phyloP scores from a whole-genome alignment of 441 rosid species.

The Croton laevigatus region DNA sequence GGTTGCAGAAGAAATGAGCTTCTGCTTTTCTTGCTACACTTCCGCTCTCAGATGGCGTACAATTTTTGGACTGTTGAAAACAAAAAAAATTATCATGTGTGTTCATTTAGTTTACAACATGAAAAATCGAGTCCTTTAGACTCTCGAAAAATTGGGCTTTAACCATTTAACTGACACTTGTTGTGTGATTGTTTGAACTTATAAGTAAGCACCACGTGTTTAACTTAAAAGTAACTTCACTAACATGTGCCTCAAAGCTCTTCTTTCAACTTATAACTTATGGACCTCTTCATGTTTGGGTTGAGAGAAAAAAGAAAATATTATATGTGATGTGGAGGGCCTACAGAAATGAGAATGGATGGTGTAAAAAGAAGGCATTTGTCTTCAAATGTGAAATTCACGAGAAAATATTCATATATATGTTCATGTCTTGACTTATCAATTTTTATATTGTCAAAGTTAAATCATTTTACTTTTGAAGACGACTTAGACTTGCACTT shows the following conservation, averaged over 20 bases:
- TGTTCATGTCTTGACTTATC: conserved; percentile 2
- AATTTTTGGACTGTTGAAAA: conserved; percentile 64
- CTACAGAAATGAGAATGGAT: conserved; percentile 1
- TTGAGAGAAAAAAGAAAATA: conserved; percentile 2
- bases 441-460: conserved; percentile 3
- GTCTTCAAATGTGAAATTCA: conserved; percentile 9
- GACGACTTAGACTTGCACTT: conserved; percentile 1
- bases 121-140: too few relatives aligned
- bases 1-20: conserved; percentile 47
- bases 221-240: too few relatives aligned
- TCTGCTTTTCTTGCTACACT: conserved; percentile 59
- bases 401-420: conserved; percentile 1
- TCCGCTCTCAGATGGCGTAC: conserved; percentile 56
- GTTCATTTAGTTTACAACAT: too few relatives aligned
- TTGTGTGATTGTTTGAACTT: too few relatives aligned
- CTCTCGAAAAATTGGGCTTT: too few relatives aligned
- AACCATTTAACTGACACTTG: too few relatives aligned
- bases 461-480: neutral
- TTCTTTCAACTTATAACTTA: too few relatives aligned
- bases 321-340: conserved; percentile 7
- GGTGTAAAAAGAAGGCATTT: conserved; percentile 17
- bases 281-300: too few relatives aligned
- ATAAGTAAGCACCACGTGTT: too few relatives aligned
- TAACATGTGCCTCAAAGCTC: too few relatives aligned
- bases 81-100: conserved; percentile 51